These are phyloP conservation scores for Daldinia sp. DNA, from an alignment of 2,329 filamentous ascomycete genomes.

Conservation along the genomic window DNA sequence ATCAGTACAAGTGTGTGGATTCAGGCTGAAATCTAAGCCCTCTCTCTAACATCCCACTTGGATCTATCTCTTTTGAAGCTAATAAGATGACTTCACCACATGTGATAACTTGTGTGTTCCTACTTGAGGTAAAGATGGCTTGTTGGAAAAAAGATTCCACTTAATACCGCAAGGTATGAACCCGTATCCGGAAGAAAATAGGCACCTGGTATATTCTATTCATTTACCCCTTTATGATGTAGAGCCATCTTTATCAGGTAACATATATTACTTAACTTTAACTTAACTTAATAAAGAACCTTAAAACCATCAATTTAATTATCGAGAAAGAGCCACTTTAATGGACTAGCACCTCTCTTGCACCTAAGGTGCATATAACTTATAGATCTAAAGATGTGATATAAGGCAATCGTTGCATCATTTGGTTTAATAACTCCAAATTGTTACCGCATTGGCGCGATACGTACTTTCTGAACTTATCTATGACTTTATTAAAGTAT, in stretches of 20 bases:
- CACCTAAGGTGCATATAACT: constrained; percentile 2
- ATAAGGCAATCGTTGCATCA: constrained; percentile 23
- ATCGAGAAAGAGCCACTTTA: not conserved
- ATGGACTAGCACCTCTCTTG: constrained; percentile 5
- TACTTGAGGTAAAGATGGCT: no score
- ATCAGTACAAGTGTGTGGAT: no score
- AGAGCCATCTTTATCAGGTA: not conserved
- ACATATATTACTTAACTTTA: not conserved
- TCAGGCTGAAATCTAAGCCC: not conserved
- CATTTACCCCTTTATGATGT: not conserved
- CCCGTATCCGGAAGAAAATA: not conserved
- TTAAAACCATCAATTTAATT: no score
- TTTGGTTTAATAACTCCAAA: not conserved
- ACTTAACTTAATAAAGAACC: no score
- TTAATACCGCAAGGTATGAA: no score
- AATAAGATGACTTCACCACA: not conserved
- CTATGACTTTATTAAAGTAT: no score
- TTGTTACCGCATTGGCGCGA: no score
- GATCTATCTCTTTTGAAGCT: not conserved
- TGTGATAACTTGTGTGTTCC: not conserved
- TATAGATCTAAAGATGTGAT: constrained; percentile 26
- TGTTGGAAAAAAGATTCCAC: not conserved
- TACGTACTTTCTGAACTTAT: no score
- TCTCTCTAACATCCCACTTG: not conserved
- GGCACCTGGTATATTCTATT: no score